These are phyloP conservation scores for Colletotrichum truncatum DNA, from an alignment of 2,329 filamentous ascomycete species.

Conservation along the genomic window DNA sequence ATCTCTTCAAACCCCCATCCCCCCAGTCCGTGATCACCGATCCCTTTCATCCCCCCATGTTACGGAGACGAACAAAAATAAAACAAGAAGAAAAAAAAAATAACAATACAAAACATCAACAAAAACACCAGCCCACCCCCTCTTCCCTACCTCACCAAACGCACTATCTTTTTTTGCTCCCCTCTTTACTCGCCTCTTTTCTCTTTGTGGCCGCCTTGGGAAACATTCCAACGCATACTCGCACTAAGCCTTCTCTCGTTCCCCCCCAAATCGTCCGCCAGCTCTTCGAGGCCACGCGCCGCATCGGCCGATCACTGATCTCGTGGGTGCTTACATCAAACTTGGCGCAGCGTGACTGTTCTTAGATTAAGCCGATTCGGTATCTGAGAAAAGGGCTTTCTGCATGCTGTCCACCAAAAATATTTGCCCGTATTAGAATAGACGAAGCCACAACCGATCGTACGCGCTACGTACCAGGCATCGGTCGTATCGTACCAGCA, in stretches of 20 bases:
- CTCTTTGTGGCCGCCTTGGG: no score
- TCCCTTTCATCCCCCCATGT: background rate
- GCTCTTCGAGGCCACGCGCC: conserved; percentile 8
- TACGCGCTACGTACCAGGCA: background rate
- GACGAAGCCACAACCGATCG: conserved; percentile 1
- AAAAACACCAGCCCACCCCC: conserved; percentile 16
- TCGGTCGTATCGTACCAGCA: conserved; percentile 1
- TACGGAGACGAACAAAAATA: background rate
- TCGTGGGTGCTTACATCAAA: conserved; percentile 25
- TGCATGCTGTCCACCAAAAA: background rate
- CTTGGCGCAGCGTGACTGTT: conserved; percentile 23
- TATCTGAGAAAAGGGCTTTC: background rate
- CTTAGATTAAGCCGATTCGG: conserved; percentile 3
- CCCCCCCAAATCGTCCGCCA: background rate
- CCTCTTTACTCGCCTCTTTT: background rate
- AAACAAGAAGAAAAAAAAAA: conserved; percentile 3
- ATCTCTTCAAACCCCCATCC: background rate
- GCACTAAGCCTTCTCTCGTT: background rate
- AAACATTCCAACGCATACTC: no score
- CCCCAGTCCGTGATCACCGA: conserved; percentile 8
- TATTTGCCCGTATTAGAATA: background rate
- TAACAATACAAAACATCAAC: conserved; percentile 4
- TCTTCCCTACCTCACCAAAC: background rate
- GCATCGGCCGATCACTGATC: conserved; percentile 26
- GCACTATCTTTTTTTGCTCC: background rate